These are phyloP conservation scores for Sporobolomyces pararoseus DNA, from an alignment of 768 basidiomycete species.

Conservation along the genomic window DNA sequence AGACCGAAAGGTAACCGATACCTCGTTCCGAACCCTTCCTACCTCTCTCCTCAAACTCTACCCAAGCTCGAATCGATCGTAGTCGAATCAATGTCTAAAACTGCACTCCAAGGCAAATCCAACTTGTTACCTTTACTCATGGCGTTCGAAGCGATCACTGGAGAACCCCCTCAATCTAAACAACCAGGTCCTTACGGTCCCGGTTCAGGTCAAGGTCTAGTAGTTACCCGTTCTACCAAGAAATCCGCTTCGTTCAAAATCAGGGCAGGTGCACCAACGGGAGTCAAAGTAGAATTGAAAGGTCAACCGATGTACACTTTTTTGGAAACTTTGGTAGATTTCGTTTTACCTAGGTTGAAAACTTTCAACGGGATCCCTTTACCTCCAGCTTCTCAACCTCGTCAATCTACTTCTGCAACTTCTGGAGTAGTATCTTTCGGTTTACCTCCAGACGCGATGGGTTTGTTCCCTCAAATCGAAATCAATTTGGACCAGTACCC, in stretches of 20 bases:
- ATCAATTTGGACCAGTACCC: conserved; percentile 89
- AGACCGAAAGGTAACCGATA: conserved; percentile 62
- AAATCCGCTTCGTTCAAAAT: conserved; percentile 73
- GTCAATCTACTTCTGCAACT: conserved; percentile 69
- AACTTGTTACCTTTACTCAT: conserved; percentile 79
- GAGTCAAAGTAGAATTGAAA: conserved; percentile 79
- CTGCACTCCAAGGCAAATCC: conserved; percentile 65
- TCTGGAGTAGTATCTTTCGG: conserved; percentile 88
- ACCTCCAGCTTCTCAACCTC: conserved; percentile 67
- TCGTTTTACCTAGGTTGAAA: conserved; percentile 87
- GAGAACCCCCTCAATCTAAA: conserved; percentile 59
- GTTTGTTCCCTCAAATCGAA: conserved; percentile 91
- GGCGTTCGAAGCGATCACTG: conserved; percentile 79
- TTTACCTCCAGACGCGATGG: conserved; percentile 75
- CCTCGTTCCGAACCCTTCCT: conserved; percentile 57
- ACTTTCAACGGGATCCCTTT: conserved; percentile 82
- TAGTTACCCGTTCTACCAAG: conserved; percentile 64
- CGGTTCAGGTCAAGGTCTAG: conserved; percentile 60
- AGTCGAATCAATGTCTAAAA: conserved; percentile 80
- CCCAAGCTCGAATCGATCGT: conserved; percentile 75
- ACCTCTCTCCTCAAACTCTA: conserved; percentile 65
- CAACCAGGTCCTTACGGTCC: conserved; percentile 36
- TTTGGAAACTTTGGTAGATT: conserved; percentile 78
- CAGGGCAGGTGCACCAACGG: conserved; percentile 72
- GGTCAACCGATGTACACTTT: conserved; percentile 95